Conservation (phyloP, 805 yeast genomes). For the Kodamaea laetipori region DNA sequence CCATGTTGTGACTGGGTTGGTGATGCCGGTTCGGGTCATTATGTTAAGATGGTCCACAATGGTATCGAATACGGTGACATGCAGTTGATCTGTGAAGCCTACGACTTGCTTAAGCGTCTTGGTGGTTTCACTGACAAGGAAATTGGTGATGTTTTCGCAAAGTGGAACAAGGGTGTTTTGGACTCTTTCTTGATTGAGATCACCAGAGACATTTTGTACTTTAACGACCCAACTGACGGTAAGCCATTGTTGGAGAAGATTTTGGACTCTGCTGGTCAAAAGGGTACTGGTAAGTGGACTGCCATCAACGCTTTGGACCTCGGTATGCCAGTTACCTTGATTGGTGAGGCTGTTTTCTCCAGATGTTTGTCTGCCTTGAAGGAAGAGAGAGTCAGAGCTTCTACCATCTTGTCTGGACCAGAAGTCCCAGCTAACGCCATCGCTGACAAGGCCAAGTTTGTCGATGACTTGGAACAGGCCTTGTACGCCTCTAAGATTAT, state of each 20-base stretch:
- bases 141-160: slow-evolving; percentile 86
- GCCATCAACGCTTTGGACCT: slow-evolving; percentile 96
- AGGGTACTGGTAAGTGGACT: slow-evolving; percentile 99
- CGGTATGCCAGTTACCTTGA: slow-evolving; percentile 97
- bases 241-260: slow-evolving; percentile 95
- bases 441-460: slow-evolving; percentile 78
- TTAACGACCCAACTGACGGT: slow-evolving; percentile 82
- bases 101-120: slow-evolving; percentile 91
- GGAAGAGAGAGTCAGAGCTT: slow-evolving; percentile 86
- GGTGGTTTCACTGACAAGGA: slow-evolving; percentile 89
- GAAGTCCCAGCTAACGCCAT: slow-evolving; percentile 57
- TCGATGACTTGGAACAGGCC: slow-evolving; percentile 96
- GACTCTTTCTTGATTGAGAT: slow-evolving; percentile 97
- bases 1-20: slow-evolving; percentile 99
- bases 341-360: slow-evolving; percentile 98
- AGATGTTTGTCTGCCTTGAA: slow-evolving; percentile 94
- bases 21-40: slow-evolving; percentile 98
- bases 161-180: slow-evolving; percentile 96
- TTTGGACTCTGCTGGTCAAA: slow-evolving; percentile 96
- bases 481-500: slow-evolving; percentile 97
- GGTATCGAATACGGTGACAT: slow-evolving; percentile 99
- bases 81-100: slow-evolving; percentile 98
- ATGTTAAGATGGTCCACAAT: slow-evolving; percentile 99
- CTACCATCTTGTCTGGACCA: slow-evolving; percentile 81
- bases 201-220: slow-evolving; percentile 91